A percentile compares a stretch with the other conserved stretches of the same genome.
Evolutionary conservation across 2,329 filamentous ascomycete genomes (phyloP).

Genomic region (Arthrinium phaeospermum): DNA sequence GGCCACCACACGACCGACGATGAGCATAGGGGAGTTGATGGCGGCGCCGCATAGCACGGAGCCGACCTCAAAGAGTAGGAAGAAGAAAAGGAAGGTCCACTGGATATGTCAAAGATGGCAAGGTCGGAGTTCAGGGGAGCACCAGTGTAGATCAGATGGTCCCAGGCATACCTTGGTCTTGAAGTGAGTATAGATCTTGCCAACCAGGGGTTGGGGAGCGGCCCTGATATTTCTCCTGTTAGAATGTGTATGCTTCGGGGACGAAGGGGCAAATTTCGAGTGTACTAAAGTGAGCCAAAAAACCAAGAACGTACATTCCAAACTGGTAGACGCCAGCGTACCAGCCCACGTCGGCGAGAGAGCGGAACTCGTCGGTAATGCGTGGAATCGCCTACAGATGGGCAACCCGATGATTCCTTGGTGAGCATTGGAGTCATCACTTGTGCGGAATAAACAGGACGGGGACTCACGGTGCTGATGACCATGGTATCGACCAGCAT

Average conservation of each 20-base stretch:
- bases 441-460: neutral
- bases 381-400: slow-evolving; percentile 22
- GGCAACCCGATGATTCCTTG: accelerated
- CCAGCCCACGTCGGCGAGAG: slow-evolving; percentile 25
- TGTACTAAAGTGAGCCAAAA: no score
- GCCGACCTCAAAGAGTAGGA: slow-evolving; percentile 52
- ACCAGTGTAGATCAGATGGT: neutral
- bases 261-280: no score
- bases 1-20: slow-evolving; percentile 51
- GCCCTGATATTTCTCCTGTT: neutral
- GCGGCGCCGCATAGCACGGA: slow-evolving; percentile 51
- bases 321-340: slow-evolving; percentile 22
- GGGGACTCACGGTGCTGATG: slow-evolving; percentile 41
- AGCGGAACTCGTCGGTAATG: slow-evolving; percentile 26
- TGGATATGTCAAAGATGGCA: slow-evolving; percentile 25
- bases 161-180: slow-evolving; percentile 35
- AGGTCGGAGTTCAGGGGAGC: neutral
- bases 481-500: slow-evolving; percentile 46
- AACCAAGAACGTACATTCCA: slow-evolving; percentile 4
- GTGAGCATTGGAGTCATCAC: neutral
- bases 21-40: slow-evolving; percentile 47
- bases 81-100: slow-evolving; percentile 29
- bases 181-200: slow-evolving; percentile 51
- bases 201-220: neutral
- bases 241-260: no score